Evolutionary conservation across 495 filamentous ascomycete genomes (phyloP).

Genomic region (Schizothecium vesticola): DNA sequence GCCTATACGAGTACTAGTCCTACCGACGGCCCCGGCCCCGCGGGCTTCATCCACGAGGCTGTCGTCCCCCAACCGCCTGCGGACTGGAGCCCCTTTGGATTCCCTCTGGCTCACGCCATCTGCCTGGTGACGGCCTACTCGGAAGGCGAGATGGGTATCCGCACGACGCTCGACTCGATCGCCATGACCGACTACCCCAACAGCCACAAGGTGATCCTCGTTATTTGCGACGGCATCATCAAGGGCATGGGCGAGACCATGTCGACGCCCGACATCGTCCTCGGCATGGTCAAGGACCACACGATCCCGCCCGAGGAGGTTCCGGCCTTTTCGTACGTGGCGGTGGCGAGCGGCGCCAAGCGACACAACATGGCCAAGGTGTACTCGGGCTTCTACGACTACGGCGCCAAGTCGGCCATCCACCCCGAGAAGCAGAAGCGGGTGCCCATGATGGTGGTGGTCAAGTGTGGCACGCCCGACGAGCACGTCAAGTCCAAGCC

Average conservation of each 20-base stretch:
- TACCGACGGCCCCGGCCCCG: constrained; percentile 70
- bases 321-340: constrained; percentile 87
- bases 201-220: constrained; percentile 93
- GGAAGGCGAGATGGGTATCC: constrained; percentile 86
- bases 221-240: constrained; percentile 97
- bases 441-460: constrained; percentile 97
- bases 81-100: constrained; percentile 95
- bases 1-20: constrained; percentile 52
- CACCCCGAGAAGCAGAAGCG: constrained; percentile 87
- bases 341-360: constrained; percentile 92
- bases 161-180: constrained; percentile 92
- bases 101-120: constrained; percentile 85
- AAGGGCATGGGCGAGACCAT: constrained; percentile 87
- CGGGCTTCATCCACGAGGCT: constrained; percentile 89
- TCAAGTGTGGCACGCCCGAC: constrained; percentile 91
- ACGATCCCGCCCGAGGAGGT: constrained; percentile 73
- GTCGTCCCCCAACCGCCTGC: constrained; percentile 97
- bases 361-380: constrained; percentile 99
- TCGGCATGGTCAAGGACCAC: constrained; percentile 94
- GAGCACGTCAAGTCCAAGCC: constrained; percentile 78
- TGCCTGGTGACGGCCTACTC: constrained; percentile 97
- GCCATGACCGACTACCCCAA: constrained; percentile 98
- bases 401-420: constrained; percentile 73
- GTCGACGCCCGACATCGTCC: constrained; percentile 83
- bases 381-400: constrained; percentile 97